Base-by-base conservation (phyloP, 1,139 yeast species). In the Scheffersomyces illinoinensis region DNA sequence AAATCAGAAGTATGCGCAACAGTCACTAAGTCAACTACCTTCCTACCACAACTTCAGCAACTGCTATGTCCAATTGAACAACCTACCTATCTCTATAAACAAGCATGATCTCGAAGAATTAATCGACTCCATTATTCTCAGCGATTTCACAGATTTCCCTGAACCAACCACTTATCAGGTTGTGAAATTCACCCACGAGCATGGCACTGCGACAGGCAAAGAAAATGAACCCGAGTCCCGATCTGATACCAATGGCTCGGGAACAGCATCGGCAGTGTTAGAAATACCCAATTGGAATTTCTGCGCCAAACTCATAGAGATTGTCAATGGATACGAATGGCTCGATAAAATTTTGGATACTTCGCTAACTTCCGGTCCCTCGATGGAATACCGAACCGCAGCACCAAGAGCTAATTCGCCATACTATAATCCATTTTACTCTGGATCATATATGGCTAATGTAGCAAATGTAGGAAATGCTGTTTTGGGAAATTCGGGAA, bases 271-370 rank as follows among this genome's bases (percentile, higher is more conserved):
- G 49, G 64, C 68, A 7, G 51, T 65, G 39, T 50, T 73, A 20
- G 69, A 69, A 59, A 56, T 65, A 7, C 55, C 56, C 18, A 65
- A 67, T 47, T 66, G 67, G 63, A 56, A 60, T 5, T 58, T 66
- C 17, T 63, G 66, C 53, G 48, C 50, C 24, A 59, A 57, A 23
- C 57, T 73, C 17, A 57, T 70, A 24, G 71, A 70, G 8, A 61
- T 57, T 2, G 62, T 75, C 54, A 66, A 74, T 59, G 78, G 77
- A 1, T 70, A 67, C 59, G 69, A 69, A 53, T 74, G 75, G 76
- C 53, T 56, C 6, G 66, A 63, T 5, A 63, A 62, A 49, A 62
- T 61, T 5, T 58, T 74, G 53, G 71, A 70, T 20, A 76, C 66
- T 20, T 58, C 58, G 47, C 52, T 63, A 26, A 50, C 61, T 14